These are phyloP conservation scores for Penicillium malachiteum DNA, from an alignment of 495 filamentous ascomycete species.

Conservation along the genomic window DNA sequence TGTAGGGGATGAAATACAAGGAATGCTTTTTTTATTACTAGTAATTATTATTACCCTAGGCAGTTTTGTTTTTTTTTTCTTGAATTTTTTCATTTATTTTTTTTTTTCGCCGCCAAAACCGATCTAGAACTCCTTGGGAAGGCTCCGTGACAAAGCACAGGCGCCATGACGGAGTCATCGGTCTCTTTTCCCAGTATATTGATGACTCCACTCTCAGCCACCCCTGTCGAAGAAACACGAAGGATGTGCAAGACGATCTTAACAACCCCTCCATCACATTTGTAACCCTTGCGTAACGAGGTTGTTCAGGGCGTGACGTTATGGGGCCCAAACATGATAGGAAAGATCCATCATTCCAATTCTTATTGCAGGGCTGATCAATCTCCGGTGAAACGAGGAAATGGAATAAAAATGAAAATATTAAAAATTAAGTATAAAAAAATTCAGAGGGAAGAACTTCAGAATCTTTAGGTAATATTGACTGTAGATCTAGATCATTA, in stretches of 20 bases:
- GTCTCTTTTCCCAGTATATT: constrained; percentile 7
- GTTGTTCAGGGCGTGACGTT: constrained; percentile 10
- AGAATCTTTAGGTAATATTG: not conserved
- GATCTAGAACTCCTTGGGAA: constrained; percentile 19
- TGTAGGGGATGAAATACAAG: not conserved
- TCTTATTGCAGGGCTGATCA: constrained; percentile 25
- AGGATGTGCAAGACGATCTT: constrained; percentile 22
- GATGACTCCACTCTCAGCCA: constrained; percentile 17
- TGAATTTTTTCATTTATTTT: not conserved
- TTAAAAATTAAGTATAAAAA: constrained; percentile 1
- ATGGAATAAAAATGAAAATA: constrained; percentile 9
- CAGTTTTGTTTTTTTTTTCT: not conserved
- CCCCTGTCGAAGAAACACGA: constrained; percentile 19
- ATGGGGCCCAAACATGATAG: constrained; percentile 11
- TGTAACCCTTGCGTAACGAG: constrained; percentile 46
- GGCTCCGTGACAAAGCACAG: constrained; percentile 13
- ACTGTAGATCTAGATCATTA: no score
- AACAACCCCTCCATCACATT: constrained; percentile 24
- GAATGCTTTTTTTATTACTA: not conserved
- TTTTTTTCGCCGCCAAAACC: not conserved
- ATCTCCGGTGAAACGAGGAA: constrained; percentile 13
- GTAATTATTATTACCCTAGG: no score
- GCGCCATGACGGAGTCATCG: constrained; percentile 19
- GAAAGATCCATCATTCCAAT: constrained; percentile 7
- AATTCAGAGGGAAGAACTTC: not conserved